phyloP scores from a whole-genome alignment of 2,329 filamentous ascomycete species.

The Ilyonectria mors-panacis region DNA sequence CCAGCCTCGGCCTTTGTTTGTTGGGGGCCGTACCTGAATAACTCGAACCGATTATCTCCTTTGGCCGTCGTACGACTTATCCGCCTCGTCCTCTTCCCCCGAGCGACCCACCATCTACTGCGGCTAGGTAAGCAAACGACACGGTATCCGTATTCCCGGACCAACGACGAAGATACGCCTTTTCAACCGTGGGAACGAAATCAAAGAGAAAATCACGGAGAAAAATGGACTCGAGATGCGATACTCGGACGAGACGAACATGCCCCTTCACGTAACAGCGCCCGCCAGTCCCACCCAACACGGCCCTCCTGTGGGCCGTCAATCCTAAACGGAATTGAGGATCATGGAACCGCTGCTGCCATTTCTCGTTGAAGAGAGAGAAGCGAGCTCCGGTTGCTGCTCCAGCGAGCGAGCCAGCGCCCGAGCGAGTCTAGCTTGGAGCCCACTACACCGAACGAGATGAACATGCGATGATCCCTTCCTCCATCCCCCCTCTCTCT shows the following conservation, averaged over 20 bases:
- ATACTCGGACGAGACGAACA: neutral
- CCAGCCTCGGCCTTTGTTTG: neutral
- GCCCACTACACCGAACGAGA: slow-evolving; percentile 20
- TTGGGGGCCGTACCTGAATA: neutral
- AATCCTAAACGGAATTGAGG: neutral
- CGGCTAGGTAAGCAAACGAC: slow-evolving; percentile 10
- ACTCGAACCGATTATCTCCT: slow-evolving; percentile 11
- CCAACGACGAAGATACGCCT: neutral
- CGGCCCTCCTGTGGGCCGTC: neutral
- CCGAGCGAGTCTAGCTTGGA: neutral
- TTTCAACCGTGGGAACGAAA: neutral
- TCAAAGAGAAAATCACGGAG: neutral
- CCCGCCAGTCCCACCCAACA: neutral
- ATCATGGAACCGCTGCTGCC: neutral
- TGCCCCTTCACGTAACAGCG: neutral
- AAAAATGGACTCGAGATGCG: neutral
- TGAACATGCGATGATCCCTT: slow-evolving; percentile 34
- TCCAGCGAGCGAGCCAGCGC: neutral
- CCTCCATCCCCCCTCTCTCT: neutral
- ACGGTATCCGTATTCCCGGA: slow-evolving; percentile 1
- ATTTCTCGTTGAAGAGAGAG: neutral
- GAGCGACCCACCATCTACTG: slow-evolving; percentile 17
- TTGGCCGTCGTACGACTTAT: slow-evolving; percentile 27
- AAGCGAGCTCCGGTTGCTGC: neutral
- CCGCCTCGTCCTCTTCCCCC: slow-evolving; percentile 6